Evolutionary conservation across 306 rosid species (phyloP).

Genomic region (Boehmeria nivea): DNA sequence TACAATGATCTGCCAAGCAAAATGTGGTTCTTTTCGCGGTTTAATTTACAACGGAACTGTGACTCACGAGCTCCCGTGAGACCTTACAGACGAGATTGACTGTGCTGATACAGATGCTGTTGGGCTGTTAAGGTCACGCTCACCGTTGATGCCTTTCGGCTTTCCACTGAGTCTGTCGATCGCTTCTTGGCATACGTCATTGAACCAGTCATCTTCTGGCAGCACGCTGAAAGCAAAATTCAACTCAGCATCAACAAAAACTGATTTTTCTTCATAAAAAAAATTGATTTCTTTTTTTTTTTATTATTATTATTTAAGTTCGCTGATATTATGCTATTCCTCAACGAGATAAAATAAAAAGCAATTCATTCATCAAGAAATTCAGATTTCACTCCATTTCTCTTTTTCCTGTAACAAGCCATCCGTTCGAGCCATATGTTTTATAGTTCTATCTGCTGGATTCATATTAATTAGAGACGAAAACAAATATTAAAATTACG

Average conservation of each 20-base stretch:
- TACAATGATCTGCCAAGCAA: conserved; percentile 19
- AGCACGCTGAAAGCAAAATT: conserved; percentile 46
- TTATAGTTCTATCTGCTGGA: no score
- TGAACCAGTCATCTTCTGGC: conserved; percentile 95
- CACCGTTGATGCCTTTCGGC: conserved; percentile 77
- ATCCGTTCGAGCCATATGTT: no score
- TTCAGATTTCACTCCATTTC: no score
- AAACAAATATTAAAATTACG: no score
- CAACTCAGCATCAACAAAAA: conserved; percentile 2
- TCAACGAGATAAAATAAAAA: no score
- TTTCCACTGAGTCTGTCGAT: conserved; percentile 83
- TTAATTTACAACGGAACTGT: conserved; percentile 35
- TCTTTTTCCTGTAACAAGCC: no score
- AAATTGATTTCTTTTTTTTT: no score
- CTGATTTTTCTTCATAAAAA: no score
- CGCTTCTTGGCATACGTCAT: conserved; percentile 78
- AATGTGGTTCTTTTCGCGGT: conserved; percentile 14
- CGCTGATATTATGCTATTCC: no score
- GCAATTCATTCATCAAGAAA: no score
- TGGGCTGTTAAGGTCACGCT: conserved; percentile 83
- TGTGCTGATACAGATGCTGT: conserved; percentile 97
- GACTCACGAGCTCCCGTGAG: conserved; percentile 77
- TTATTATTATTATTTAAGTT: no score
- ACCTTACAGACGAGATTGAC: conserved; percentile 84
- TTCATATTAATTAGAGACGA: no score